Evolutionary conservation across 2,329 filamentous ascomycete genomes (phyloP), one percentile per base, ranked within the genome.

Genomic region (Eutypella sp.): DNA sequence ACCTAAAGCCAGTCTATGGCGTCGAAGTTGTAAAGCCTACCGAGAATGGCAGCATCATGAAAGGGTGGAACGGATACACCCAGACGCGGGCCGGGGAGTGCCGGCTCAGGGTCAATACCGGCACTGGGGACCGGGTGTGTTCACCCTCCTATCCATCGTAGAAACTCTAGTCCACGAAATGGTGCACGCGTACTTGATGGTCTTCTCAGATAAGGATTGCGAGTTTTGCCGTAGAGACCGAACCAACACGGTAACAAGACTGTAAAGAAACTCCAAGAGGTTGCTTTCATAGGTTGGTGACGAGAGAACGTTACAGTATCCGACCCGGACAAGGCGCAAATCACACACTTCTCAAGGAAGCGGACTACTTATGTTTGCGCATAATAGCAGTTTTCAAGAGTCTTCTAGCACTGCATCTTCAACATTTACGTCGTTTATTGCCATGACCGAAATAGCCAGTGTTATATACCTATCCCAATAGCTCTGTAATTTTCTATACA

Each of bases 161-260:
- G 49, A 44, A 2, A 40, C 41, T 27, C 42, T 59, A 2, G 37
- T 57, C 24, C 52, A 55, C 43, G 55, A 57, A 46, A 50, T 58
- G 46, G 41, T 47, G 5, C 54, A 53, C 42, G 46, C 50, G 3
- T 59, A 52, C 27, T 44, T 55, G 29, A 10, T 24, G 7, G 16
- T 40, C n/a, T 57, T 48, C 37, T 24, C 39, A n/a, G 41, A 31
- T 4, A 55, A 54, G 48, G 18, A 37, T 9, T 57, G 55, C 36
- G 19, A 9, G 2, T 15, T 6, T 1, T 58, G 57, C 44, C 23
- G 20, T 11, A 42, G 18, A 15, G 45, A 48, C 27, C 7, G 9
- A 1, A 43, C 51, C 10, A 53, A 54, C 48, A 55, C 51, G 1
- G 46, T 48, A n/a, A n/a, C n/a, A n/a, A n/a, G n/a, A n/a, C n/a